These are phyloP conservation scores for Phytophthora pini DNA, from an alignment of 352 stramenopile species.

Conservation along the genomic window DNA sequence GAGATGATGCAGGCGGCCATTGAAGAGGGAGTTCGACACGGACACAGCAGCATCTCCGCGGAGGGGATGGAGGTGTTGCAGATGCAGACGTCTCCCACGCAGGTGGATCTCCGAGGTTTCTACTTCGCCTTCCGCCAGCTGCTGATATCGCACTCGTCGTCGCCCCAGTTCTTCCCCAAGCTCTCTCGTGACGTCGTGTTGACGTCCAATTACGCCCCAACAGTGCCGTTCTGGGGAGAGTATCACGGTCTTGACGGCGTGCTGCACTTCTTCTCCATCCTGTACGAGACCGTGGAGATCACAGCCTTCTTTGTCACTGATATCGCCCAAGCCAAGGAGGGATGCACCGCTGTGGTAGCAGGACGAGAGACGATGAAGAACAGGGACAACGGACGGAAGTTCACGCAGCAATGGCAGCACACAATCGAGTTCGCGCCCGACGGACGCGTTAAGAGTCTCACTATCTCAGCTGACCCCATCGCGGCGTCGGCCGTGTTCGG, in stretches of 20 bases:
- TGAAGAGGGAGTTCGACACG: constrained; percentile 54
- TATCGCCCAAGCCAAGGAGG: constrained; percentile 86
- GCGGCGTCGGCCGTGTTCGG: constrained; percentile 88
- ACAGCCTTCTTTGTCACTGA: constrained; percentile 91
- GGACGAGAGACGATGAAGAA: constrained; percentile 91
- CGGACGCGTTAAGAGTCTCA: constrained; percentile 88
- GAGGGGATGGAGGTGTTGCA: constrained; percentile 39
- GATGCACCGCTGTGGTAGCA: constrained; percentile 82
- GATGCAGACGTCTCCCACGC: constrained; percentile 66
- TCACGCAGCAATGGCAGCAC: constrained; percentile 91
- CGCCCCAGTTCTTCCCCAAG: constrained; percentile 90
- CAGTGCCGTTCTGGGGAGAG: constrained; percentile 89
- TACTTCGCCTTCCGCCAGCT: constrained; percentile 90
- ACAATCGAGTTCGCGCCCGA: constrained; percentile 90
- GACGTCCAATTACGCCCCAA: constrained; percentile 89
- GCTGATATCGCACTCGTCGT: constrained; percentile 89
- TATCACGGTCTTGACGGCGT: constrained; percentile 90
- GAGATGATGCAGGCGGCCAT: constrained; percentile 92
- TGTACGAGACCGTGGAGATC: constrained; percentile 91
- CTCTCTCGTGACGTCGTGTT: constrained; percentile 85
- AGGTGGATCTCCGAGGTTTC: constrained; percentile 87
- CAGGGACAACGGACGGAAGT: constrained; percentile 86
- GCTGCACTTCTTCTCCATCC: constrained; percentile 90
- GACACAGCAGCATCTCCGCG: constrained; percentile 25
- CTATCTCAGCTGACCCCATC: constrained; percentile 83